These are phyloP conservation scores for Exobasidium cylindrosporum DNA, from an alignment of 1,284 basidiomycete species.

Conservation along the genomic window DNA sequence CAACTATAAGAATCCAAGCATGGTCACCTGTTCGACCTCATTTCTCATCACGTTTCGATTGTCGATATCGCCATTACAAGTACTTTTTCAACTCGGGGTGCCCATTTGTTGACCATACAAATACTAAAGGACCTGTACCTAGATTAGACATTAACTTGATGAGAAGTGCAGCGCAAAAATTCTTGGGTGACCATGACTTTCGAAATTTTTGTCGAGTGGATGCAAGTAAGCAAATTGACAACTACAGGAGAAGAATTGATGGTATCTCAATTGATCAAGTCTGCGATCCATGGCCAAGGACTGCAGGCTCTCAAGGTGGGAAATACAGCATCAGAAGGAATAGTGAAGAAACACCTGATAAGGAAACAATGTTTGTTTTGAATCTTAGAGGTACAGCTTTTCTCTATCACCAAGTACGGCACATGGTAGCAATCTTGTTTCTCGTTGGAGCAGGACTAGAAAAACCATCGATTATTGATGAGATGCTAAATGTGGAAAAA, in stretches of 20 bases:
- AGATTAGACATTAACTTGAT: slow-evolving; percentile 61
- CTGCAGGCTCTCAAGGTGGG: not conserved
- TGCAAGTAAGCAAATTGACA: slow-evolving; percentile 83
- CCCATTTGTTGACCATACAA: slow-evolving; percentile 25
- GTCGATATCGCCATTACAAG: slow-evolving; percentile 87
- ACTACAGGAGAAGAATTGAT: slow-evolving; percentile 68
- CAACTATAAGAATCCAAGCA: slow-evolving; percentile 83
- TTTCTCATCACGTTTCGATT: slow-evolving; percentile 88
- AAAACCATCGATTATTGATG: slow-evolving; percentile 67
- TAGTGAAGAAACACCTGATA: not conserved
- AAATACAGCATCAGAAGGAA: too few relatives aligned
- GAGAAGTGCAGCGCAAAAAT: slow-evolving; percentile 68
- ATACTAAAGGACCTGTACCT: slow-evolving; percentile 12
- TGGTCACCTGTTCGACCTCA: slow-evolving; percentile 82
- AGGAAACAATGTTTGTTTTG: slow-evolving; percentile 64
- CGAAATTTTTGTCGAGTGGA: slow-evolving; percentile 95
- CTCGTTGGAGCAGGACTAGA: slow-evolving; percentile 82
- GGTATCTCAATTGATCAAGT: slow-evolving; percentile 64
- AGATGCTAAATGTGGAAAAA: slow-evolving; percentile 69
- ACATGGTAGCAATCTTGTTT: slow-evolving; percentile 90
- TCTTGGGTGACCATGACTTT: slow-evolving; percentile 92
- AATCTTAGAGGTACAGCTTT: slow-evolving; percentile 87
- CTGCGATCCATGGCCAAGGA: slow-evolving; percentile 26
- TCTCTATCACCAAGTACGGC: slow-evolving; percentile 93
- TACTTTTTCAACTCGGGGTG: slow-evolving; percentile 69